phyloP scores from a whole-genome alignment of 495 filamentous ascomycete species.

The Penicillium cosmopolitanum region DNA sequence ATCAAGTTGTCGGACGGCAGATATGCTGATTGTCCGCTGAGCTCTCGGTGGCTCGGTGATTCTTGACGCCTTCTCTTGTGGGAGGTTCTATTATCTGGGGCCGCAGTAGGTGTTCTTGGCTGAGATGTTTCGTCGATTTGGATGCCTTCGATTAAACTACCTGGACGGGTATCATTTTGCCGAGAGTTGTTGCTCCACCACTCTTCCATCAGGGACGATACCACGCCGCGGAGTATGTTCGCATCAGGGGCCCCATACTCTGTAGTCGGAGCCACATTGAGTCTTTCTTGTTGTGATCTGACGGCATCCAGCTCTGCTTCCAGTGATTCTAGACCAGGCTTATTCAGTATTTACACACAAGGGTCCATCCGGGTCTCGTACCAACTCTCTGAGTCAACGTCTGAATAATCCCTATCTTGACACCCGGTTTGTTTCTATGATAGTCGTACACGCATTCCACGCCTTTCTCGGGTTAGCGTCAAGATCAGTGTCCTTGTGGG shows the following conservation, averaged over 20 bases:
- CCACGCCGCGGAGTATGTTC: neutral
- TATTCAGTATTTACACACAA: no score
- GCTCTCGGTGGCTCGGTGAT: neutral
- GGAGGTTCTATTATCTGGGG: no score
- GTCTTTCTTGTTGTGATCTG: neutral
- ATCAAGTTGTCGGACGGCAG: slow-evolving; percentile 28
- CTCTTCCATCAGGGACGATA: neutral
- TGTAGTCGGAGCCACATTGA: neutral
- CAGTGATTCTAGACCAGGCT: neutral
- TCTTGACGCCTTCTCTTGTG: no score
- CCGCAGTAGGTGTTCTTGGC: no score
- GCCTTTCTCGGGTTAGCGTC: neutral
- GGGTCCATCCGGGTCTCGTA: neutral
- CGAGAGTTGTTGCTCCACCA: neutral
- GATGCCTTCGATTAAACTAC: no score
- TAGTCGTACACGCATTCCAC: neutral
- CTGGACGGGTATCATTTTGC: no score
- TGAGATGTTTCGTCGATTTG: no score
- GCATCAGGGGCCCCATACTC: neutral
- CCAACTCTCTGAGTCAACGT: neutral
- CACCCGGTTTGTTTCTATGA: neutral
- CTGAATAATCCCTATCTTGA: neutral
- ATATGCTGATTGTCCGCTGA: neutral
- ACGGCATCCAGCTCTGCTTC: neutral
- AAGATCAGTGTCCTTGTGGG: no score